Conservation (phyloP, 1,284 basidiomycete species). For the Afroboletus lepidellus region DNA sequence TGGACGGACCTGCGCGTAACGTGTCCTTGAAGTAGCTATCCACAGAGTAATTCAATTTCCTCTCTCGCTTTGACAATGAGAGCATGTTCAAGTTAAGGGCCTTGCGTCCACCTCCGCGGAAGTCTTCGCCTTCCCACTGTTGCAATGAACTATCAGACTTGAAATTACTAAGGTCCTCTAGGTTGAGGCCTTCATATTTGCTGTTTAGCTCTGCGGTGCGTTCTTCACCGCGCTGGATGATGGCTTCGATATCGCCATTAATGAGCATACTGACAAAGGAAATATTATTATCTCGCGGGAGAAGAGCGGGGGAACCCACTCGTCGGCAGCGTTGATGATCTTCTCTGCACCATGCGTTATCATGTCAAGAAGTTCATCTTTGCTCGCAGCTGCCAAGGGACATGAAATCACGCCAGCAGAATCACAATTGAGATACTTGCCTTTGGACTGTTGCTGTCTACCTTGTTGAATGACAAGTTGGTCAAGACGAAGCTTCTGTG, state of each 20-base stretch:
- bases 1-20: conserved; percentile 75
- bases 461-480: conserved; percentile 99
- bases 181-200: conserved; percentile 91
- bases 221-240: conserved; percentile 90
- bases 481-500: conserved; percentile 94
- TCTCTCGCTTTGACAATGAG: conserved; percentile 92
- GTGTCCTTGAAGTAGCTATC: conserved; percentile 94
- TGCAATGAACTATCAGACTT: conserved; percentile 88
- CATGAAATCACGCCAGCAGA: not conserved
- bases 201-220: conserved; percentile 86
- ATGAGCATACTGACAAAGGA: conserved; percentile 63
- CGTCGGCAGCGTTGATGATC: conserved; percentile 80
- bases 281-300: not conserved
- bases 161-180: conserved; percentile 95
- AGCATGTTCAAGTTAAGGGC: conserved; percentile 78
- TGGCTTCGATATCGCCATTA: conserved; percentile 92
- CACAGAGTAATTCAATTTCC: conserved; percentile 95
- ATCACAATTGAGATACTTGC: conserved; percentile 33
- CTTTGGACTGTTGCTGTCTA: conserved; percentile 69
- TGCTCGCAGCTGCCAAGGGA: conserved; percentile 83
- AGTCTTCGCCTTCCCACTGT: conserved; percentile 98
- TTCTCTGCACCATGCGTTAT: conserved; percentile 97
- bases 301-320: conserved; percentile 42
- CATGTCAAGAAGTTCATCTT: conserved; percentile 98
- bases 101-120: conserved; percentile 71